phyloP scores from a whole-genome alignment of 2,329 filamentous ascomycete genomes.

The Alternaria viburni region DNA sequence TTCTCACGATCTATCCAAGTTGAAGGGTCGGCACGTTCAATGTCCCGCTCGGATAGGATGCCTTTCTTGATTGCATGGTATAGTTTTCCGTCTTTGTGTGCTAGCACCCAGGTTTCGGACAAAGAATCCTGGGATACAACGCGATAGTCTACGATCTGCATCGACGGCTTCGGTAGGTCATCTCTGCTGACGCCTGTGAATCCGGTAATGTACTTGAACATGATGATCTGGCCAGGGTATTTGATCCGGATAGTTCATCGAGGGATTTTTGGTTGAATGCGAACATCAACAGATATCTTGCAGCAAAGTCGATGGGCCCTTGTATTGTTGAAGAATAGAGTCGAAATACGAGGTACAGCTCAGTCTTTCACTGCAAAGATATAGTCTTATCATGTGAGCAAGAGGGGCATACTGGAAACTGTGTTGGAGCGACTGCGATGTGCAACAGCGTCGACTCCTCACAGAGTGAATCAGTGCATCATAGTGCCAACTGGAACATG shows the following conservation, averaged over 20 bases:
- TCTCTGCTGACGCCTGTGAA: background rate
- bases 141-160: background rate
- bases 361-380: background rate
- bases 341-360: background rate
- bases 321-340: background rate
- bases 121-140: background rate
- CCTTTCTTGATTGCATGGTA: background rate
- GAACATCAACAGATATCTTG: background rate
- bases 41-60: background rate
- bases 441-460: background rate
- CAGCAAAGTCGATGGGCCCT: background rate
- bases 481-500: background rate
- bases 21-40: background rate
- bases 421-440: background rate
- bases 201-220: background rate
- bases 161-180: background rate
- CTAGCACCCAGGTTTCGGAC: background rate
- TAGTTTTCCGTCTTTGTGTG: background rate
- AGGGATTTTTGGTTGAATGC: background rate
- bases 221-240: background rate
- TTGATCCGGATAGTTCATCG: background rate
- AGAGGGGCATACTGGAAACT: background rate
- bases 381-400: background rate
- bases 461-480: background rate
- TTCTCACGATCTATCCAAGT: background rate